phyloP scores from a whole-genome alignment of 495 filamentous ascomycete genomes.

The Aspergillus panamensis region DNA sequence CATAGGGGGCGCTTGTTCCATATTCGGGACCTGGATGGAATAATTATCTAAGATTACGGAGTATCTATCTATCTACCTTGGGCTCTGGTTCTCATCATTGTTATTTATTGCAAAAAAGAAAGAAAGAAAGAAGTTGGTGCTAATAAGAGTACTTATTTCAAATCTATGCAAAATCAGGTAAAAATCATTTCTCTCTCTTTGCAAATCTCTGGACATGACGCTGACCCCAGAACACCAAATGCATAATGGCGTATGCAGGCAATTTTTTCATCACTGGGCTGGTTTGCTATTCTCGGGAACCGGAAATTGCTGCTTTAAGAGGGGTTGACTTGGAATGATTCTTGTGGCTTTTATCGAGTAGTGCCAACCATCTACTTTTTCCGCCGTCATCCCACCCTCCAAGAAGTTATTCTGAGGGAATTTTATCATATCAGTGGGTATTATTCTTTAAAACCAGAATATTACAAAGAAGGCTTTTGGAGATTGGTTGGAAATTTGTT shows the following conservation, averaged over 20 bases:
- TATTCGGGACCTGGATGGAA: neutral
- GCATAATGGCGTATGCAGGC: conserved; percentile 24
- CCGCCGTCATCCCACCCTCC: conserved; percentile 19
- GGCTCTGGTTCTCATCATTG: no score
- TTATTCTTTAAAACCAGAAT: neutral
- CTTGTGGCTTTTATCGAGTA: conserved; percentile 13
- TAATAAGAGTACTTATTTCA: neutral
- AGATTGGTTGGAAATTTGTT: neutral
- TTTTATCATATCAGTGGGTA: neutral
- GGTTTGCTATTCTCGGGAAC: conserved; percentile 8
- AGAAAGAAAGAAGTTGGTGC: neutral
- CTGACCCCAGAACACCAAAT: conserved; percentile 16
- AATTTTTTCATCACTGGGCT: conserved; percentile 4
- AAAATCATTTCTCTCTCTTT: neutral
- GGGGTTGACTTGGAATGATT: neutral
- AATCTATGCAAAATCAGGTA: conserved; percentile 12
- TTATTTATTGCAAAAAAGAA: neutral
- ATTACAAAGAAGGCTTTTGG: neutral
- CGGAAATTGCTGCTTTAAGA: conserved; percentile 9
- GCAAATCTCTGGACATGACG: no score
- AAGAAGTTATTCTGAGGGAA: conserved; percentile 1
- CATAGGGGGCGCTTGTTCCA: conserved; percentile 6
- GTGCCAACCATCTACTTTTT: conserved; percentile 20
- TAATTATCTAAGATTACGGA: conserved; percentile 2
- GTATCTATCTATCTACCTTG: no score